Evolutionary conservation across 225 moss, liverwort and hornwort genomes (phyloP), one percentile per base, ranked within the genome.

Genomic region (Bryoerythrophyllum caledonicum): DNA sequence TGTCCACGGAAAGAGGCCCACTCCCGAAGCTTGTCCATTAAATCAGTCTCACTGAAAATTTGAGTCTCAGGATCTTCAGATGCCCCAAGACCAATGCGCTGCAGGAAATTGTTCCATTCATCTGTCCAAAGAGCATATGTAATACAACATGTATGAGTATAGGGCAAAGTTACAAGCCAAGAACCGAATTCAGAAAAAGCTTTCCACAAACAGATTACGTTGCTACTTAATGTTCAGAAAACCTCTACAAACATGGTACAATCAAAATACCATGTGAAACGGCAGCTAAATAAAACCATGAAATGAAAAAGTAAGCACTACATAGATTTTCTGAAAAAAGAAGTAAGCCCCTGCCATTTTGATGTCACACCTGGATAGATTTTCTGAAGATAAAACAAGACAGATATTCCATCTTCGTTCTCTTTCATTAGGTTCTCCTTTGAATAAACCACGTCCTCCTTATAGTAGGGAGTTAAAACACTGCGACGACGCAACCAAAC

Each of bases 1-100:
- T 96, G 96, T 6, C 96, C 96, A 16, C 96, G 86, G 73, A 91
- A 96, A 9, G 96, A 96, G 15, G 96, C 96, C 96, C 96, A 96
- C 35, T 96, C 88, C 8, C 96, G 90, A 24, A 96, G 88, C 69
- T 90, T 87, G 71, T 91, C 89, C 63, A 91, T 94, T 68, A 89
- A 79, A 40, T 91, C 94, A 57, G 60, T 87, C 57, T 61, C 79
- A 27, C 87, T 74, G 78, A 89, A 96, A 24, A 96, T 87, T 26
- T 96, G 85, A 44, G 20, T 7, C 30, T 96, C 96, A 21, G 88
- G 84, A 56, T 88, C 79, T 17, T 81, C 68, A 74, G 72, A 80
- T 51, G 63, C 60, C 41, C 34, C 81, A 6, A 94, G 75, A 25
- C 84, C 85, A 51, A 96, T 77, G 0, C 96, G 89, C 73, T 96